Evolutionary conservation across 208 protist genomes (phyloP), one percentile per base, ranked within the genome.

Genomic region (Spongospora subterranea): DNA sequence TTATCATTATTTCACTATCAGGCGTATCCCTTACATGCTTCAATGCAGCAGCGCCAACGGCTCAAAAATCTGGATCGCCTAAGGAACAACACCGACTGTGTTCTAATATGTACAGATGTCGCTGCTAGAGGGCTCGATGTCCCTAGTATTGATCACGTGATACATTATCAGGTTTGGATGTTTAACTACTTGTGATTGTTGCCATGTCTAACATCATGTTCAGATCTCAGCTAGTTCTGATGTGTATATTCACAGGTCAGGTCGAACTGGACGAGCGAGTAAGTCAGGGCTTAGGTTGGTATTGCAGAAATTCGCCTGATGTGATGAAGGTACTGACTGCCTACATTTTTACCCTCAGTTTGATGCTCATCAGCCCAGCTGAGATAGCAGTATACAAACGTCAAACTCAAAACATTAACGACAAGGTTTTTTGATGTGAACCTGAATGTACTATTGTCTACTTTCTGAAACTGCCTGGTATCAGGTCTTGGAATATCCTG

Each of bases 91-190:
- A 64, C 93, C n/a, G 96, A 98, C 90, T 96, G 97, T 90, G 97
- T 96, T 89, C 94, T 99, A 0, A 96, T 99, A 60, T 95, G 99
- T n/a, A 91, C 91, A 11, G 98, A 99, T 93, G 98, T 99, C 94
- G 98, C 98, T 0, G 98, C 99, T 93, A 95, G 98, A 89, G 98
- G 99, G 96, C 95, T 99, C 0, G 98, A 98, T 90, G 98, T 99
- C 91, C 91, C 91, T 60, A 90, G 89, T 88, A 77, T 92, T 38
- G 45, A 66, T n/a, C 6, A 82, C 35, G 71, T 82, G 17, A 43
- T 82, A 40, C 71, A 82, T 43, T 82, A 82, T 43, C 71, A 82
- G 71, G 71, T 82, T 45, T 35, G 71, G 11, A 43, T 82, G 17
- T 82, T 43, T 35, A 46, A 65, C 38, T 46, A 24, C 45, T 41